These are phyloP conservation scores for Abortiporus biennis DNA, from an alignment of 1,284 basidiomycete species.

Conservation along the genomic window DNA sequence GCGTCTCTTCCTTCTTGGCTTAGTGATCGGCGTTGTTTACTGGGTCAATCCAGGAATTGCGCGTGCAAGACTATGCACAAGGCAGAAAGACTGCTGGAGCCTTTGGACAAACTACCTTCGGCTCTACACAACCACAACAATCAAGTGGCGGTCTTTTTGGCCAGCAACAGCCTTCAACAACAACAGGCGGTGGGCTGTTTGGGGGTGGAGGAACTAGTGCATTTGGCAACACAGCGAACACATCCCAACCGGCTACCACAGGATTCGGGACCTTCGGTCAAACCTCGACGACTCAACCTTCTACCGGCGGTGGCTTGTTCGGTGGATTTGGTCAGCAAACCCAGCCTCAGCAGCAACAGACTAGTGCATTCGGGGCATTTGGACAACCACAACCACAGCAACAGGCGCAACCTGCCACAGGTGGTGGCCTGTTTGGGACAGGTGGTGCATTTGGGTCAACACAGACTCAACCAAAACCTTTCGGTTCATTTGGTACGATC, in stretches of 20 bases:
- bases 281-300: constrained; percentile 15
- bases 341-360: constrained; percentile 19
- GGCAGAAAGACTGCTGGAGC: constrained; percentile 61
- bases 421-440: constrained; percentile 10
- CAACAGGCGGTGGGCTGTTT: constrained; percentile 16
- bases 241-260: constrained; percentile 15
- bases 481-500: constrained; percentile 35
- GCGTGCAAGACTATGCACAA: constrained; percentile 70
- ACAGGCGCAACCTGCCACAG: constrained; percentile 9
- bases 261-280: constrained; percentile 39
- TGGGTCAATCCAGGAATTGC: constrained; percentile 58
- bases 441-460: constrained; percentile 15
- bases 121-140: constrained; percentile 24
- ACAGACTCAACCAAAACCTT: constrained; percentile 27
- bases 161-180: constrained; percentile 19
- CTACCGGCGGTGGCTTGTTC: constrained; percentile 34
- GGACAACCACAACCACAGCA: constrained; percentile 26
- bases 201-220: neutral
- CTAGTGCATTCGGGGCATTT: constrained; percentile 27
- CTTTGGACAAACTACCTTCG: constrained; percentile 42
- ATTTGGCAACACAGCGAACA: constrained; percentile 18
- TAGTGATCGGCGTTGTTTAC: neutral
- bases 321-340: constrained; percentile 27
- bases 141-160: constrained; percentile 24
- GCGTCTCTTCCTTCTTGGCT: constrained; percentile 15